Conservation (phyloP, 2,329 filamentous ascomycete genomes). For the Herpotrichia juniperi region DNA sequence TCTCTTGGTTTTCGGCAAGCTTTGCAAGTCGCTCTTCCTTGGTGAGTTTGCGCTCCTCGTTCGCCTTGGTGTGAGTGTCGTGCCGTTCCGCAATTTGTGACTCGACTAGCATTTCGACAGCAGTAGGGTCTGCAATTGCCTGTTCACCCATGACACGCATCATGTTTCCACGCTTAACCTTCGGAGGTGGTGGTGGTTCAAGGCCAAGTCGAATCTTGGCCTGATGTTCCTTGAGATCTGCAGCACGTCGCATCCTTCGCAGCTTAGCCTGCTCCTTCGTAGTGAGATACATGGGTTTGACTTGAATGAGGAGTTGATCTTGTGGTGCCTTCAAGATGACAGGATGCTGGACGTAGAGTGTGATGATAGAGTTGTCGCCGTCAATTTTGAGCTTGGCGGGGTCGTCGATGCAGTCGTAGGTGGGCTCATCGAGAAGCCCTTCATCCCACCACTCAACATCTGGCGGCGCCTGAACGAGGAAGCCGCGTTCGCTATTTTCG, state of each 20-base stretch:
- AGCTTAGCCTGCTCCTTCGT: slow-evolving; percentile 89
- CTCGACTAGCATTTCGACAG: slow-evolving; percentile 93
- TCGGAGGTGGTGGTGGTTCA: slow-evolving; percentile 87
- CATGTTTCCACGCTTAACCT: slow-evolving; percentile 96
- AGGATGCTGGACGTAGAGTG: slow-evolving; percentile 89
- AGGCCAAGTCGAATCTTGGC: slow-evolving; percentile 93
- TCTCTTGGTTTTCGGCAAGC: slow-evolving; percentile 78
- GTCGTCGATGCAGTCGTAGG: slow-evolving; percentile 74
- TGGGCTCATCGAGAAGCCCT: slow-evolving; percentile 75
- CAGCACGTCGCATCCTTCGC: slow-evolving; percentile 86
- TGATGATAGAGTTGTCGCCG: slow-evolving; percentile 83
- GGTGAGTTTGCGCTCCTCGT: slow-evolving; percentile 84
- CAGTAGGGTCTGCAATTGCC: slow-evolving; percentile 93
- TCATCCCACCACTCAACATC: slow-evolving; percentile 99
- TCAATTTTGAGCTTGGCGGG: slow-evolving; percentile 73
- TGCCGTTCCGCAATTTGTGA: slow-evolving; percentile 88
- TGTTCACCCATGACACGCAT: slow-evolving; percentile 96
- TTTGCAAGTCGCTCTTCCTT: slow-evolving; percentile 90
- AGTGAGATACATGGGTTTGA: slow-evolving; percentile 93
- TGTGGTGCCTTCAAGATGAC: slow-evolving; percentile 90
- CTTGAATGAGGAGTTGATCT: slow-evolving; percentile 76
- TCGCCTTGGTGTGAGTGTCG: slow-evolving; percentile 75
- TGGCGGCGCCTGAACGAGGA: slow-evolving; percentile 81
- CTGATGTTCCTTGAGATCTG: slow-evolving; percentile 92
- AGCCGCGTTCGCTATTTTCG: slow-evolving; percentile 91